These are phyloP conservation scores for Hypomyces rosellus DNA, from an alignment of 2,329 filamentous ascomycete genomes.

Conservation along the genomic window DNA sequence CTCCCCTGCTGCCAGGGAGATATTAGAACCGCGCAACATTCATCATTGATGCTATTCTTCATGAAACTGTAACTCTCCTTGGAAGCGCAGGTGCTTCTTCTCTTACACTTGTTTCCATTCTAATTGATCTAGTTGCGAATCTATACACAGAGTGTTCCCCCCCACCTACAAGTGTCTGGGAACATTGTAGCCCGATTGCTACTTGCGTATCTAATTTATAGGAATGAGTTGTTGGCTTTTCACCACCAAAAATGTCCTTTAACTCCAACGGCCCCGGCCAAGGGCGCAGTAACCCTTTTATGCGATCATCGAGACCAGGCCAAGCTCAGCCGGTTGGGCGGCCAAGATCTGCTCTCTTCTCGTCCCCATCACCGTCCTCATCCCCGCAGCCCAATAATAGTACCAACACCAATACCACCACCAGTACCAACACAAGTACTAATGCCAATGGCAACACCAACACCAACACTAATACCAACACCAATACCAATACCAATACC, in stretches of 20 bases:
- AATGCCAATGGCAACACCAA: background rate
- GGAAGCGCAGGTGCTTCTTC: slow-evolving; percentile 19
- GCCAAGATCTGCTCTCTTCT: slow-evolving; percentile 71
- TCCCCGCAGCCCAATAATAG: slow-evolving; percentile 17
- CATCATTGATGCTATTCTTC: slow-evolving; percentile 19
- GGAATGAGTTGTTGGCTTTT: slow-evolving; percentile 15
- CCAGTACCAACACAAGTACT: background rate
- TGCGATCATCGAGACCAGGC: slow-evolving; percentile 61
- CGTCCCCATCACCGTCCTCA: slow-evolving; percentile 42
- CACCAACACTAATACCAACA: background rate
- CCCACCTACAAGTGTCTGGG: background rate
- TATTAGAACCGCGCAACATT: background rate
- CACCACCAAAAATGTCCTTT: slow-evolving; percentile 28
- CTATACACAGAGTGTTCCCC: too few species aligned
- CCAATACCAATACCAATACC: background rate
- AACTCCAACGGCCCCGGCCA: slow-evolving; percentile 42
- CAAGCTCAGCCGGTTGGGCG: slow-evolving; percentile 51
- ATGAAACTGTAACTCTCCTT: slow-evolving; percentile 18
- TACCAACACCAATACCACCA: background rate
- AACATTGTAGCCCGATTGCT: slow-evolving; percentile 2
- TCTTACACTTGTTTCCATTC: slow-evolving; percentile 15
- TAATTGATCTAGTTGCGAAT: background rate
- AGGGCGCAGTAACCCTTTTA: slow-evolving; percentile 77
- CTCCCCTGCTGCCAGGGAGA: slow-evolving; percentile 8
- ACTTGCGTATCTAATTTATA: slow-evolving; percentile 12